These are phyloP conservation scores for Phaeosphaeria sp. DNA, from an alignment of 2,329 filamentous ascomycete species.

Conservation along the genomic window DNA sequence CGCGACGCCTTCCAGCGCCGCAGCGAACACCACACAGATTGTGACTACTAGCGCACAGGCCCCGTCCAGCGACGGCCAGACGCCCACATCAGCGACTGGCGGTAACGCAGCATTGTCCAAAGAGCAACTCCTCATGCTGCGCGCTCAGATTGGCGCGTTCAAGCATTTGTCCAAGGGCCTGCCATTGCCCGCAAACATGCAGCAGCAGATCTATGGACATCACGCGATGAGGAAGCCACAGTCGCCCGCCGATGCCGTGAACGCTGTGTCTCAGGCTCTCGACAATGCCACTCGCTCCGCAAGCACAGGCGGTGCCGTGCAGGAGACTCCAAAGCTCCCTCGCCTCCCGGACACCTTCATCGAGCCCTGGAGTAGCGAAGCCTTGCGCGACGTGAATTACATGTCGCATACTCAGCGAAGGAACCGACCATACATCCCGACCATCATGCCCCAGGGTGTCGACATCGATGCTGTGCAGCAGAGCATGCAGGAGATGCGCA, in stretches of 20 bases:
- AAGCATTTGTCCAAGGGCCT: conserved; percentile 88
- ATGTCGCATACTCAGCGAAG: conserved; percentile 77
- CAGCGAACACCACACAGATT: conserved; percentile 31
- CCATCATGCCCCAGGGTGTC: conserved; percentile 86
- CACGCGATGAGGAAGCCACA: conserved; percentile 64
- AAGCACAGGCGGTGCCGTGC: conserved; percentile 49
- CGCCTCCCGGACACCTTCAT: conserved; percentile 63
- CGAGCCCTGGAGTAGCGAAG: conserved; percentile 44
- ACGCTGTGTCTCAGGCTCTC: conserved; percentile 58
- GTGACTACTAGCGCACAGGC: conserved; percentile 33
- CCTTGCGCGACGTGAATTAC: conserved; percentile 73
- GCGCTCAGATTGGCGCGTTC: conserved; percentile 90
- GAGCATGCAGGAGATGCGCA: conserved; percentile 65
- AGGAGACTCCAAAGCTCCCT: conserved; percentile 33
- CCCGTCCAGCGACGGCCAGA: conserved; percentile 49
- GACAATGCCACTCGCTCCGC: conserved; percentile 57
- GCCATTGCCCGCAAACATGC: conserved; percentile 77
- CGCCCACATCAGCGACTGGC: conserved; percentile 38
- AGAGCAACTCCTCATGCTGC: conserved; percentile 79
- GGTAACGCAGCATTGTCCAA: conserved; percentile 47
- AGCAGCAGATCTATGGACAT: conserved; percentile 82
- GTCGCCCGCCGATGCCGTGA: conserved; percentile 49
- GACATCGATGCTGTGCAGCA: conserved; percentile 71
- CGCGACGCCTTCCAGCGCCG: conserved; percentile 26
- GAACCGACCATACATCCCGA: conserved; percentile 81